Base-by-base conservation (phyloP, 306 rosid genomes). In the Quercus mongolica region DNA sequence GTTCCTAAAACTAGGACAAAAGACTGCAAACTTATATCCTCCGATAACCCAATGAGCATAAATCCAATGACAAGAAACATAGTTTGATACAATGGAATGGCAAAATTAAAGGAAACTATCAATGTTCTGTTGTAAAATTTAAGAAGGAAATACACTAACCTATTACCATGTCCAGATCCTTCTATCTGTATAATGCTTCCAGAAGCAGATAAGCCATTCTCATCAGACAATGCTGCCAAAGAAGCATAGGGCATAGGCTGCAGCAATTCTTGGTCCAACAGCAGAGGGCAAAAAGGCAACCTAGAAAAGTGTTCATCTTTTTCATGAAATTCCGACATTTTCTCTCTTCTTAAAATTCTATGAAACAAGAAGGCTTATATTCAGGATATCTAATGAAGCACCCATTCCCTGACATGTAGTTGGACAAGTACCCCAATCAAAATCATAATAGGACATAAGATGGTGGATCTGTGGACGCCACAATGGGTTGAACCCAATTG, bases 281-380 rank as follows among this genome's bases (percentile, higher is more conserved):
- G 98, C 90, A 64, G 98, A 95, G 79, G 99, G 96, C 80, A 95
- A 91, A 86, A 95, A 95, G 70, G 99, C 93, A 87, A 95, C 99
- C 99, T 95, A 67, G 63, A 73, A 73, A 85, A 69, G 31, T 3
- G 31, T 30, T 30, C 31, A 30, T 30, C 31, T 30, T 3, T 30
- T 4, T 30, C 31, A 30, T 3, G 31, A 30, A 30, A 30, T 3
- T 30, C 31, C 4, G 31, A 30, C 31, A 30, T 30, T 30, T 30
- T 30, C 31, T 30, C 31, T 30, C 31, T 30, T 30, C 31, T 30
- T 30, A 30, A 30, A 30, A 30, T 30, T 30, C 31, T 30, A 30
- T 30, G 31, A 30, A 30, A 30, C 31, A 30, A 30, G 31, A 30
- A 30, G 31, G 31, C 31, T 30, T 3, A 30, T 30, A 30, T 30